Percentiles rank a stretch among this genome's conserved stretches.
These are phyloP conservation scores for Penicilliopsis zonata DNA, from an alignment of 495 filamentous ascomycete genomes.

Conservation along the genomic window DNA sequence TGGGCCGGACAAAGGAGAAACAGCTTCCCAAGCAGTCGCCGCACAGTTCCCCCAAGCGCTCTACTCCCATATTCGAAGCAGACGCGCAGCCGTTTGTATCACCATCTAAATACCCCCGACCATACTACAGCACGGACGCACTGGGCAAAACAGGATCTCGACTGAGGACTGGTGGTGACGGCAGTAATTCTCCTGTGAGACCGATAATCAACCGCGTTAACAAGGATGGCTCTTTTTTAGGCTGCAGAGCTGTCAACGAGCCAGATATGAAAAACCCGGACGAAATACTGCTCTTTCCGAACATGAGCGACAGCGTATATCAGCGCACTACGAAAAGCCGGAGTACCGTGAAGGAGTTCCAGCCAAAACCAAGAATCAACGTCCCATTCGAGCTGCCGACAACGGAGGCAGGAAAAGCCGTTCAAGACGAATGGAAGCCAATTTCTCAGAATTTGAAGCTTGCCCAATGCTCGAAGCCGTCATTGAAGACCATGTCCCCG, in stretches of 20 bases:
- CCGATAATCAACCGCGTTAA: conserved; percentile 10
- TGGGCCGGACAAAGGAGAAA: conserved; percentile 4
- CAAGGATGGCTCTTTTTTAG: conserved; percentile 35
- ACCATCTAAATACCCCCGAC: conserved; percentile 1
- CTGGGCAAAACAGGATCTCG: conserved; percentile 27
- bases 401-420: conserved; percentile 9
- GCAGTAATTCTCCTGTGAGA: conserved; percentile 22
- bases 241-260: conserved; percentile 31
- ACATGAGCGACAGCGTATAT: conserved; percentile 15
- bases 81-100: conserved; percentile 2
- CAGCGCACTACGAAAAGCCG: too few species aligned
- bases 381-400: too few species aligned
- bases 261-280: conserved; percentile 26
- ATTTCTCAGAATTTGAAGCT: conserved; percentile 32
- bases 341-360: too few species aligned
- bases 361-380: too few species aligned
- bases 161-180: conserved; percentile 30
- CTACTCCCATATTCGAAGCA: conserved; percentile 4
- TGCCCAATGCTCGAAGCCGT: conserved; percentile 30
- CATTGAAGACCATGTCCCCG: conserved; percentile 18
- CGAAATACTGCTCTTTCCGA: conserved; percentile 28
- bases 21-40: not conserved
- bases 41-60: too few species aligned
- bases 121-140: conserved; percentile 33
- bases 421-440: conserved; percentile 21